Percentiles rank a stretch among this genome's conserved stretches.
Evolutionary conservation across 768 basidiomycete species (phyloP).

Genomic region (Lanmaoa pseudosensibilis): DNA sequence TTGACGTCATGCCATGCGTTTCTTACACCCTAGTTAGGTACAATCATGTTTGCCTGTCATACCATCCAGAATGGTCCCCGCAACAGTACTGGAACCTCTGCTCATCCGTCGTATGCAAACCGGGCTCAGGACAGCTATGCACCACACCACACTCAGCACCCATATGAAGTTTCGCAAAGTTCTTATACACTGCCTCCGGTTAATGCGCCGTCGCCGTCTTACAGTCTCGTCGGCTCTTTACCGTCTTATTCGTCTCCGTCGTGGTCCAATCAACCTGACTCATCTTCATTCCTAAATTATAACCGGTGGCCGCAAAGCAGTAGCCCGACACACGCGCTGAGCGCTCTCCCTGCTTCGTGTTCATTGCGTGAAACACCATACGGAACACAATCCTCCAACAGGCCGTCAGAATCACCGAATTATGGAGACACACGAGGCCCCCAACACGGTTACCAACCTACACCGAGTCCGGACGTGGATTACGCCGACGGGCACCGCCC

Average conservation of each 20-base stretch:
- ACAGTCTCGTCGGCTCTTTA: conserved; percentile 24
- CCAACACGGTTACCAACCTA: conserved; percentile 41
- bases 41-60: conserved; percentile 43
- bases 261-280: conserved; percentile 30
- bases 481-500: conserved; percentile 38
- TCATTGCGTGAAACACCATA: conserved; percentile 33
- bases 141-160: conserved; percentile 24
- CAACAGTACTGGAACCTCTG: conserved; percentile 15
- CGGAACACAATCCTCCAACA: conserved; percentile 32
- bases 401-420: conserved; percentile 39
- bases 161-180: conserved; percentile 29
- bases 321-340: conserved; percentile 30
- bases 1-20: conserved; percentile 38
- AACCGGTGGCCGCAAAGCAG: conserved; percentile 31
- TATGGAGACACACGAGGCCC: conserved; percentile 29
- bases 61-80: conserved; percentile 31
- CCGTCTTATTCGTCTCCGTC: conserved; percentile 29
- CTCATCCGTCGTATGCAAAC: conserved; percentile 27
- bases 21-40: conserved; percentile 28
- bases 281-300: conserved; percentile 31
- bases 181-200: conserved; percentile 36
- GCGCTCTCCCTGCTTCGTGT: conserved; percentile 26
- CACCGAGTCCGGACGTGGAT: conserved; percentile 38
- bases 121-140: conserved; percentile 30
- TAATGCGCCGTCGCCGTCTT: conserved; percentile 29